Evolutionary conservation across 805 yeast species (phyloP).

Genomic region (Lipomyces kockii): DNA sequence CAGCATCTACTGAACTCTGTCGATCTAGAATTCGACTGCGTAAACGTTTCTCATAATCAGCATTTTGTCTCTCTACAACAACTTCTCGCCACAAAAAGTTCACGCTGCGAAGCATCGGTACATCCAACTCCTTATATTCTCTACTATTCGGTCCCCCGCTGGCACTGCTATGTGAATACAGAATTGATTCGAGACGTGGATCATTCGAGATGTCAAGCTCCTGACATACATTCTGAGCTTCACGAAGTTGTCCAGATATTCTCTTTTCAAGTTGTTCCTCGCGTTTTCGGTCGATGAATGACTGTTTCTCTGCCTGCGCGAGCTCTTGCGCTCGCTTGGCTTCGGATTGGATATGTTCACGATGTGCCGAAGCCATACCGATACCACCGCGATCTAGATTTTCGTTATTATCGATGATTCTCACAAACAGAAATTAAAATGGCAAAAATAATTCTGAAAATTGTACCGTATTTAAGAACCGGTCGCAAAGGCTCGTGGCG

Average conservation of each 20-base stretch:
- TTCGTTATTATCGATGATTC: neutral
- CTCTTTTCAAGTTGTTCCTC: slow-evolving; percentile 28
- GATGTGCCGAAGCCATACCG: slow-evolving; percentile 32
- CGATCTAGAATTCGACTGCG: slow-evolving; percentile 25
- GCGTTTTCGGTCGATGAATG: slow-evolving; percentile 13
- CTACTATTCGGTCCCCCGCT: neutral
- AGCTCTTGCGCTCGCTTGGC: slow-evolving; percentile 13
- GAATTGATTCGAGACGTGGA: slow-evolving; percentile 21
- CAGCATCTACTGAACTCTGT: slow-evolving; percentile 3
- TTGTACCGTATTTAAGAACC: slow-evolving; percentile 30
- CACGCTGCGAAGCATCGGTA: slow-evolving; percentile 15
- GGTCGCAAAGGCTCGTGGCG: slow-evolving; percentile 15
- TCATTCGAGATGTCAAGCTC: slow-evolving; percentile 26
- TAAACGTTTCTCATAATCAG: slow-evolving; percentile 10
- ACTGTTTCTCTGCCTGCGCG: slow-evolving; percentile 2
- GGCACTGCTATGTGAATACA: slow-evolving; percentile 9
- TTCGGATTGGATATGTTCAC: slow-evolving; percentile 37
- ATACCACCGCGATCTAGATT: slow-evolving; percentile 39
- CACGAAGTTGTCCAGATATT: slow-evolving; percentile 26
- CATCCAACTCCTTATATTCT: neutral
- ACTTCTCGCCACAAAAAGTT: slow-evolving; percentile 32
- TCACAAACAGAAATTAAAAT: neutral
- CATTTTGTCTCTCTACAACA: slow-evolving; percentile 14
- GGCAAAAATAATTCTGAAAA: neutral
- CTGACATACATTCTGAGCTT: slow-evolving; percentile 35